Evolutionary conservation across 495 filamentous ascomycete genomes (phyloP), one percentile per base, ranked within the genome.

Genomic region (Massariosphaeria phaeospora): DNA sequence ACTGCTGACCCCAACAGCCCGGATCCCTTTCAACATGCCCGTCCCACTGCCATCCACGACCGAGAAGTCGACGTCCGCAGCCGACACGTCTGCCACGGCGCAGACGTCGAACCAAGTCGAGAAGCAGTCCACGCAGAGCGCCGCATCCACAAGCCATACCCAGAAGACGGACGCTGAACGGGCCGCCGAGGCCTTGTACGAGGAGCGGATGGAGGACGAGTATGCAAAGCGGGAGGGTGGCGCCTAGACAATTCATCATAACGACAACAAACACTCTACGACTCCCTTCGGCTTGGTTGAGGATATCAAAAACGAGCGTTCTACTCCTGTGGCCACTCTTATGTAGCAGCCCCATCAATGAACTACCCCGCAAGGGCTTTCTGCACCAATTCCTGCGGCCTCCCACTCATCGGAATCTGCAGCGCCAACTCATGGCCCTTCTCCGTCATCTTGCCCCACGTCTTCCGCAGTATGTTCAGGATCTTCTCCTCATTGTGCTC

Each of bases 361-460:
- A 4, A 21, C 50, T 55, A 76, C 25, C 67, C 76, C 7, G 52
- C 70, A 52, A 91, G 64, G 7, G 86, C 86, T 70, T 76, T 85
- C 64, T 65, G 63, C 13, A 91, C 77, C 70, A 91, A 71, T 49
- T 60, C 69, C 67, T 68, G 72, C 54, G 75, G 79, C 57, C 76
- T 67, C 46, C 78, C 84, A 50, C 72, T 77, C 75, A 89, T 76
- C 15, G 76, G 57, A 64, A 90, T 80, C 66, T 73, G 64, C 60
- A 88, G 63, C 24, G 88, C 88, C 68, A 90, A 69, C 55, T 79
- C 78, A 52, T 78, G 71, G n/a, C 86, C 88, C 47, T 63, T 59
- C 51, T 75, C 73, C 34, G 73, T 79, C 86, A 93, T 91, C 77
- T 93, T 93, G 40, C 57, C 83, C 88, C 88, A 93, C 31, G 86